phyloP scores from a whole-genome alignment of 495 filamentous ascomycete species.

The Lindgomyces ingoldianus region DNA sequence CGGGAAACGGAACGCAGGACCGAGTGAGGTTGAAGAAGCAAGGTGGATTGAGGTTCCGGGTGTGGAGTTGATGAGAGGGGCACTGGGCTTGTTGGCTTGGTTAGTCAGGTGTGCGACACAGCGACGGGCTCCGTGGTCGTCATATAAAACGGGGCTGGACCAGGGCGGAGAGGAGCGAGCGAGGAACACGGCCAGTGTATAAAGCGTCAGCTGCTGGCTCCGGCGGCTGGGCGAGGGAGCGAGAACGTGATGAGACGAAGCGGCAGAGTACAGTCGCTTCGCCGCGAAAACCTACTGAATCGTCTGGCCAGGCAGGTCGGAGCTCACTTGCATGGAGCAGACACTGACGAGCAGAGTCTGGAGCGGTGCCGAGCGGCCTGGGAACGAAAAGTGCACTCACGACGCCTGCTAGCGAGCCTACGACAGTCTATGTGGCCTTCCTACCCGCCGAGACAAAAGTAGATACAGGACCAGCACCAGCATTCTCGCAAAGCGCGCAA shows the following conservation, averaged over 20 bases:
- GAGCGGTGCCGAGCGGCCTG: neutral
- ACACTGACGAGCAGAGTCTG: no score
- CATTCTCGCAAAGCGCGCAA: neutral
- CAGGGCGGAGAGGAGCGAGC: neutral
- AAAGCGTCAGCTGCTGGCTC: neutral
- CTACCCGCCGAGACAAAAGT: no score
- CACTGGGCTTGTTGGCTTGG: neutral
- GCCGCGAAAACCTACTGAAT: neutral
- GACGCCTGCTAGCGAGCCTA: no score
- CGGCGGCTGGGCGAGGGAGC: neutral
- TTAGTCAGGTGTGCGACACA: neutral
- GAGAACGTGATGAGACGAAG: neutral
- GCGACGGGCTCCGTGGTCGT: neutral
- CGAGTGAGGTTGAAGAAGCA: neutral
- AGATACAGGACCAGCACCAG: no score
- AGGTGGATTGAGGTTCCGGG: neutral
- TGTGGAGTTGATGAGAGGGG: neutral
- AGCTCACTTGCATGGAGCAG: neutral
- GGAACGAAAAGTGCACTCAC: neutral
- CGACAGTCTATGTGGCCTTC: no score
- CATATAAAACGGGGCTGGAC: slow-evolving; percentile 11
- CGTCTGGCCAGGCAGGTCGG: neutral
- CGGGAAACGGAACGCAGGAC: neutral
- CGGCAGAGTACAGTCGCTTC: neutral
- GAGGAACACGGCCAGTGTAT: neutral